phyloP scores from a whole-genome alignment of 306 rosid species.

The Cucurbita pepo region DNA sequence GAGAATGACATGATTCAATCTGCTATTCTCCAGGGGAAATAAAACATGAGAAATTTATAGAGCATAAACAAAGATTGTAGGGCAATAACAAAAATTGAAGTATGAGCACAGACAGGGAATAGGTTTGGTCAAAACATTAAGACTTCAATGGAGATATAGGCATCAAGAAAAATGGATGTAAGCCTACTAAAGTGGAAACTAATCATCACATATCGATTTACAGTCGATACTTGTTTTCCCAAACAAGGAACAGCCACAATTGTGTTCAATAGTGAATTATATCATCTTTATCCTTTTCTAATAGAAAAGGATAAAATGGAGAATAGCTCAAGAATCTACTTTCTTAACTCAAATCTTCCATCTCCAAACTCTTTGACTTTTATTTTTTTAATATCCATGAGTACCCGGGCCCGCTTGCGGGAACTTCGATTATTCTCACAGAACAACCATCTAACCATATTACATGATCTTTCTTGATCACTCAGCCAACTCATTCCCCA shows the following conservation, averaged over 20 bases:
- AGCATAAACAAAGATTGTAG: background rate
- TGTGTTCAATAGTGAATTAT: background rate
- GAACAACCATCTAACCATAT: too few species aligned
- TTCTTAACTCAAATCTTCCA: background rate
- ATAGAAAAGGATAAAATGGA: background rate
- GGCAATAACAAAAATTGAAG: background rate
- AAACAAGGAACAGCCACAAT: background rate
- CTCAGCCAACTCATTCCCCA: too few species aligned
- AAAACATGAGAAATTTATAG: slow-evolving; percentile 12
- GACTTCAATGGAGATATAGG: background rate
- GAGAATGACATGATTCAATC: slow-evolving; percentile 30
- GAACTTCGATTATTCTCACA: too few species aligned
- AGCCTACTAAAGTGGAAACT: background rate
- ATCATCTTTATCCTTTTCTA: background rate
- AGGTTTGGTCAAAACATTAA: background rate
- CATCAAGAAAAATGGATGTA: background rate
- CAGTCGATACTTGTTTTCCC: background rate
- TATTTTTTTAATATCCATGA: too few species aligned
- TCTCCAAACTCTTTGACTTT: background rate
- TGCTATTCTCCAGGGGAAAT: slow-evolving; percentile 14
- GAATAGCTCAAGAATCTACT: background rate
- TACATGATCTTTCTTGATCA: too few species aligned
- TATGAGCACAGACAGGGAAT: background rate
- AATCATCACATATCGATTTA: background rate
- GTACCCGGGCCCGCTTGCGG: too few species aligned